Conservation (phyloP, 164 flowering plant species). For the Dillenia turbinata region DNA sequence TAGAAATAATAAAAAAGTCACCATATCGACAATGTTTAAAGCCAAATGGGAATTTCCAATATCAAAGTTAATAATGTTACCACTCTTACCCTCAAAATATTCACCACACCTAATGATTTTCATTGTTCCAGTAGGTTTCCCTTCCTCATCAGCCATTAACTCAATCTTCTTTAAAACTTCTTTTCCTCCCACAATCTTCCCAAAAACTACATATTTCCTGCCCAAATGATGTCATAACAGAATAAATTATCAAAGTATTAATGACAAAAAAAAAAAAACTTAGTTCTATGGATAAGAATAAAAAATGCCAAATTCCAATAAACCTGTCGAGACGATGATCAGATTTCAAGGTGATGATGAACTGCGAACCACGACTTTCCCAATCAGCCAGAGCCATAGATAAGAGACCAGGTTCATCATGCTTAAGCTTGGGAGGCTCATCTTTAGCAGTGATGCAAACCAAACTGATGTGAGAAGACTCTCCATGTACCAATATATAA, state of each 20-base stretch:
- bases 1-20: neutral
- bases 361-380: constrained; percentile 74
- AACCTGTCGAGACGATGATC: constrained; percentile 87
- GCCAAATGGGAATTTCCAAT: constrained; percentile 6
- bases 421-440: constrained; percentile 65
- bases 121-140: constrained; percentile 60
- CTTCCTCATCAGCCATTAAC: constrained; percentile 65
- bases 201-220: constrained; percentile 88
- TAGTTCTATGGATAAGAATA: neutral
- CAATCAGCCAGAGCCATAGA: constrained; percentile 88
- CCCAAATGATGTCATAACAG: constrained; percentile 4
- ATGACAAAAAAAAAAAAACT: neutral
- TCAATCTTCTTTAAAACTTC: constrained; percentile 78
- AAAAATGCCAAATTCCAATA: constrained; percentile 7
- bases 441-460: constrained; percentile 40
- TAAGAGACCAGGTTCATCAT: constrained; percentile 79
- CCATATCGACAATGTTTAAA: neutral
- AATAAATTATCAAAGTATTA: neutral
- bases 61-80: constrained; percentile 5
- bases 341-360: constrained; percentile 70
- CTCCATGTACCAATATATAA: too few relatives aligned
- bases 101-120: constrained; percentile 87
- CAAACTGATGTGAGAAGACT: too few relatives aligned
- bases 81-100: constrained; percentile 41
- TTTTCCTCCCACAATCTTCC: constrained; percentile 78